phyloP scores from a whole-genome alignment of 2,329 filamentous ascomycete species.

The Teratosphaeria zuluensis region DNA sequence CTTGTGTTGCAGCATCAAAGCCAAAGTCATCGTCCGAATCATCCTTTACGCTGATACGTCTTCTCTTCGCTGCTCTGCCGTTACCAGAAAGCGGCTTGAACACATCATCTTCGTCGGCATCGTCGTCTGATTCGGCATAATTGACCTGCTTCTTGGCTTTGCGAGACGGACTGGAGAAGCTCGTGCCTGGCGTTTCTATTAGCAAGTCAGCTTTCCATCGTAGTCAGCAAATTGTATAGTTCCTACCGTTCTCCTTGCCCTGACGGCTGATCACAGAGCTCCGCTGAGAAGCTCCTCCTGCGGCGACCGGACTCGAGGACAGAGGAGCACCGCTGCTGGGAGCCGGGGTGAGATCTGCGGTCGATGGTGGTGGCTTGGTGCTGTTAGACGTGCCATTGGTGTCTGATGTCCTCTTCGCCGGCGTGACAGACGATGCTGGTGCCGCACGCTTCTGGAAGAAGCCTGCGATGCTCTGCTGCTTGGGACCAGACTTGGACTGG shows the following conservation, averaged over 20 bases:
- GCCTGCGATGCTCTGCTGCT: conserved; percentile 63
- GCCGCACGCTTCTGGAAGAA: conserved; percentile 58
- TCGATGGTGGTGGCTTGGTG: conserved; percentile 6
- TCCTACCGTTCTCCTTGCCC: conserved; percentile 44
- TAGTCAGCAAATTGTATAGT: conserved; percentile 22
- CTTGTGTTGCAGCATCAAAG: conserved; percentile 47
- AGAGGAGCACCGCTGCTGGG: conserved; percentile 73
- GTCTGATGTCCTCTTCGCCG: conserved; percentile 24
- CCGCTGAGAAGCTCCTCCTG: conserved; percentile 30
- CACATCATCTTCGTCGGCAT: conserved; percentile 60
- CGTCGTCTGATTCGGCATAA: conserved; percentile 79
- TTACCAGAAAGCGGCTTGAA: conserved; percentile 47
- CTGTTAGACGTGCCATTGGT: conserved; percentile 20
- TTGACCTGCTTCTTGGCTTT: conserved; percentile 62
- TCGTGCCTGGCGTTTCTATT: conserved; percentile 36
- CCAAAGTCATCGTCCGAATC: conserved; percentile 56
- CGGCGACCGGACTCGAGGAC: conserved; percentile 57
- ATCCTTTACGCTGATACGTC: conserved; percentile 54
- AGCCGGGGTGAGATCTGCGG: conserved; percentile 54
- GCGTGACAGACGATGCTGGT: conserved; percentile 35
- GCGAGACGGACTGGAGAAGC: conserved; percentile 64
- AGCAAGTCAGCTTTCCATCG: conserved; percentile 20
- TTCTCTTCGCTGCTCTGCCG: conserved; percentile 44
- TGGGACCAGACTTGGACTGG: conserved; percentile 43
- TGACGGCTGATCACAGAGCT: conserved; percentile 42